Evolutionary conservation across 202 grass and related monocot species (phyloP).

Genomic region (Alloteropsis angusta): DNA sequence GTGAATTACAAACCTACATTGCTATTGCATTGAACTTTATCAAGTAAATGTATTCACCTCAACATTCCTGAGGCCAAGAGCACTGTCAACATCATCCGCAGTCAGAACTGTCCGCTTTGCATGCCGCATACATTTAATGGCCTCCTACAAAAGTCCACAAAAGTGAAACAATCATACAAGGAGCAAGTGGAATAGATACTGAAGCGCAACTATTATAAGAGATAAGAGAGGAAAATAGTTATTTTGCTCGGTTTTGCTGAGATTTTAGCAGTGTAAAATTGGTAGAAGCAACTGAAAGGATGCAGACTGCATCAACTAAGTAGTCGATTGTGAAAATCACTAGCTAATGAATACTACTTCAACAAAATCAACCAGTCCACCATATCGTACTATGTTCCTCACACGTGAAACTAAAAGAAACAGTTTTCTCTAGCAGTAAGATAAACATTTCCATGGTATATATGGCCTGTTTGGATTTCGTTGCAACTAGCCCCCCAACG

Average conservation of each 20-base stretch:
- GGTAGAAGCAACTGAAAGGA: not conserved
- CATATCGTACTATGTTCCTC: too few relatives aligned
- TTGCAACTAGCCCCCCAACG: too few relatives aligned
- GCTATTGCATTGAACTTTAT: not conserved
- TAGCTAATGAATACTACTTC: not conserved
- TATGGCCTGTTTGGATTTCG: too few relatives aligned
- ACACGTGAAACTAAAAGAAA: too few relatives aligned
- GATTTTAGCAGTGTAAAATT: not conserved
- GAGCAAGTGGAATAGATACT: not conserved
- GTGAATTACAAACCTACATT: not conserved
- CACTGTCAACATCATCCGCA: slow-evolving; percentile 78
- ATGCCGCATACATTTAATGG: slow-evolving; percentile 95
- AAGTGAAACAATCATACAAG: not conserved
- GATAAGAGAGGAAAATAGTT: not conserved
- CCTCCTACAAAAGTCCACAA: slow-evolving; percentile 45
- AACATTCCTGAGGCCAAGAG: slow-evolving; percentile 85
- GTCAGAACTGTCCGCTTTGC: slow-evolving; percentile 79
- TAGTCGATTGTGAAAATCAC: not conserved
- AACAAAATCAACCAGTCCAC: not conserved
- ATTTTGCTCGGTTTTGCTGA: too few relatives aligned
- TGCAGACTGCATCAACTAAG: not conserved
- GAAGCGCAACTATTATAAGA: not conserved
- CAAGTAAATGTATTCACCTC: slow-evolving; percentile 37
- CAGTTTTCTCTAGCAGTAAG: not conserved
- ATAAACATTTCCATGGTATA: not conserved